phyloP scores from a whole-genome alignment of 306 rosid genomes.

The Gynostemma pentaphyllum region DNA sequence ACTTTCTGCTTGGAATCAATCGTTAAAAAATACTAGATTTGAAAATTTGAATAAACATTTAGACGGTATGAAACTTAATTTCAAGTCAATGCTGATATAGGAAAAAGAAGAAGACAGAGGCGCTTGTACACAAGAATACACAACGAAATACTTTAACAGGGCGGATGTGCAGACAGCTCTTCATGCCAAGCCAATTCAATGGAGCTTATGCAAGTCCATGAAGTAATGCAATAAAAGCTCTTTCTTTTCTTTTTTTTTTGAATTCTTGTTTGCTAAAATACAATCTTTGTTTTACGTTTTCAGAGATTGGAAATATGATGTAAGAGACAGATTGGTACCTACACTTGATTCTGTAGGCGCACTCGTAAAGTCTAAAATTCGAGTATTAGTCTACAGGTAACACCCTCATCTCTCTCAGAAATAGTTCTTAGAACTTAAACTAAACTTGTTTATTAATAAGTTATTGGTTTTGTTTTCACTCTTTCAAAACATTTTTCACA shows the following conservation, averaged over 20 bases:
- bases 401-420: background rate
- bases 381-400: conserved; percentile 78
- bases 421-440: background rate
- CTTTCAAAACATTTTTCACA: too few species aligned
- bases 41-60: background rate
- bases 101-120: conserved; percentile 33
- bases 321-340: conserved; percentile 61
- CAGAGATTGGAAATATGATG: conserved; percentile 62
- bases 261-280: background rate
- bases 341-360: conserved; percentile 50
- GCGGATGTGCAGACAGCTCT: conserved; percentile 71
- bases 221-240: conserved; percentile 20
- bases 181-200: conserved; percentile 69
- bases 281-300: background rate
- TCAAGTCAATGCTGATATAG: conserved; percentile 30
- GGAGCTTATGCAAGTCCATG: conserved; percentile 69
- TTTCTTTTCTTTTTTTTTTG: background rate
- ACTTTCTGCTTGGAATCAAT: too few species aligned
- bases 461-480: too few species aligned
- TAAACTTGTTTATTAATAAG: background rate
- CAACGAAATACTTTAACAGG: conserved; percentile 63
- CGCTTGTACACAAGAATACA: conserved; percentile 79
- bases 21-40: too few species aligned
- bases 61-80: background rate
- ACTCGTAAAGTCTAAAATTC: conserved; percentile 60